phyloP scores from a whole-genome alignment of 2,329 filamentous ascomycete genomes.

The Penicillium sp. region DNA sequence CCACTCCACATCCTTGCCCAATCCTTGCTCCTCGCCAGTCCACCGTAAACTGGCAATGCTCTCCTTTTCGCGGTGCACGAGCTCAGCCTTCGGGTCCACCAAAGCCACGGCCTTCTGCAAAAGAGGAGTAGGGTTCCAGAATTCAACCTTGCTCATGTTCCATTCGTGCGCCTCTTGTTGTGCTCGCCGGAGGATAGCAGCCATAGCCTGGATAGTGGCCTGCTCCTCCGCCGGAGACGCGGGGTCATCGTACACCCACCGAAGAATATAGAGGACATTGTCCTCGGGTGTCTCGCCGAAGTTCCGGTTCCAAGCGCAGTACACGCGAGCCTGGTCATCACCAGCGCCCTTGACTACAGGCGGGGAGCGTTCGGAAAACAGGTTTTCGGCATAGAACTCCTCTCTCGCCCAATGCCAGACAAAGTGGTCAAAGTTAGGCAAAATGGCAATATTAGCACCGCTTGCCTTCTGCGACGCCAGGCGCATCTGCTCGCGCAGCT shows the following conservation, averaged over 20 bases:
- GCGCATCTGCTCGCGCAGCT: conserved; percentile 63
- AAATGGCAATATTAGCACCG: conserved; percentile 60
- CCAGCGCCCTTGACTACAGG: conserved; percentile 70
- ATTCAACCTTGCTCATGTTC: conserved; percentile 66
- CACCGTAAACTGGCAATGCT: conserved; percentile 49
- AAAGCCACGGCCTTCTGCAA: conserved; percentile 45
- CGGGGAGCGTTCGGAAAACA: conserved; percentile 51
- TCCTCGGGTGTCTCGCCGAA: conserved; percentile 37
- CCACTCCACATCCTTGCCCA: conserved; percentile 45
- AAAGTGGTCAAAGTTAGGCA: conserved; percentile 66
- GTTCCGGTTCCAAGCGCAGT: conserved; percentile 42
- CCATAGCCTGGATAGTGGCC: conserved; percentile 53
- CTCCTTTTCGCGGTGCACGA: conserved; percentile 46
- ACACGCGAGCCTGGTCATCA: conserved; percentile 45
- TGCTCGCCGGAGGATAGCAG: conserved; percentile 64
- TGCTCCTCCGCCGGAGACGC: conserved; percentile 46
- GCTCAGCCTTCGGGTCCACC: conserved; percentile 36
- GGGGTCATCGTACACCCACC: conserved; percentile 42
- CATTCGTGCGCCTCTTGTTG: conserved; percentile 68
- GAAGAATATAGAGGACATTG: conserved; percentile 44
- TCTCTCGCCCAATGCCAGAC: conserved; percentile 79
- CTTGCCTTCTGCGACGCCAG: conserved; percentile 39
- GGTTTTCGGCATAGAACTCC: conserved; percentile 67
- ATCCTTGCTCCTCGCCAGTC: conserved; percentile 40
- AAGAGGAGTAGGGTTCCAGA: conserved; percentile 75